Evolutionary conservation across 495 filamentous ascomycete genomes (phyloP).

Genomic region (Margaritispora aquatica): DNA sequence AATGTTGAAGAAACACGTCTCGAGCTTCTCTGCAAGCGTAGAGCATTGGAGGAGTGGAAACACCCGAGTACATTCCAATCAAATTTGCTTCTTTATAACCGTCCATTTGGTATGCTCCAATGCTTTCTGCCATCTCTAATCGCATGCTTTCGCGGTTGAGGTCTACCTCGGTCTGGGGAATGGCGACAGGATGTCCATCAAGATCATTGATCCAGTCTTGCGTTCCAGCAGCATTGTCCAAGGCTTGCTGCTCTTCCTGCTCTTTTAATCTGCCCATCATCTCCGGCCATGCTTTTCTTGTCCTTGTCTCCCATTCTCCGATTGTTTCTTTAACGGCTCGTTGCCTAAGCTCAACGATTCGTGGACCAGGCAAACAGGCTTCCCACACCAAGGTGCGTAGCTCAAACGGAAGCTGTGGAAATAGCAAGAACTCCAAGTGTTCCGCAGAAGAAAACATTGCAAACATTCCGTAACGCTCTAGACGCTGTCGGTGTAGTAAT

Average conservation of each 20-base stretch:
- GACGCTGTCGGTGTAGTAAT: too few relatives aligned
- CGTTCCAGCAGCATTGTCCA: neutral
- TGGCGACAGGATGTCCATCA: neutral
- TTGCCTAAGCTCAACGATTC: constrained; percentile 4
- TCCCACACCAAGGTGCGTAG: constrained; percentile 3
- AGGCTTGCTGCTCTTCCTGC: neutral
- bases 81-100: neutral
- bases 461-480: neutral
- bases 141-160: neutral
- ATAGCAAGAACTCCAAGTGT: neutral
- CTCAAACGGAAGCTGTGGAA: neutral
- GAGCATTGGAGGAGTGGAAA: neutral
- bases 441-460: neutral
- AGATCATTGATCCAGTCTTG: neutral
- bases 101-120: neutral
- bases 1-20: neutral
- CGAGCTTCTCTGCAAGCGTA: neutral
- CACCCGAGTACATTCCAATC: neutral
- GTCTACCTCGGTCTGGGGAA: neutral
- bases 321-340: neutral
- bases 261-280: neutral
- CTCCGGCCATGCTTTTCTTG: neutral
- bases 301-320: neutral
- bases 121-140: neutral
- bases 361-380: neutral